These are phyloP conservation scores for Talaromyces stipitatus DNA, from an alignment of 495 filamentous ascomycete species.

Conservation along the genomic window DNA sequence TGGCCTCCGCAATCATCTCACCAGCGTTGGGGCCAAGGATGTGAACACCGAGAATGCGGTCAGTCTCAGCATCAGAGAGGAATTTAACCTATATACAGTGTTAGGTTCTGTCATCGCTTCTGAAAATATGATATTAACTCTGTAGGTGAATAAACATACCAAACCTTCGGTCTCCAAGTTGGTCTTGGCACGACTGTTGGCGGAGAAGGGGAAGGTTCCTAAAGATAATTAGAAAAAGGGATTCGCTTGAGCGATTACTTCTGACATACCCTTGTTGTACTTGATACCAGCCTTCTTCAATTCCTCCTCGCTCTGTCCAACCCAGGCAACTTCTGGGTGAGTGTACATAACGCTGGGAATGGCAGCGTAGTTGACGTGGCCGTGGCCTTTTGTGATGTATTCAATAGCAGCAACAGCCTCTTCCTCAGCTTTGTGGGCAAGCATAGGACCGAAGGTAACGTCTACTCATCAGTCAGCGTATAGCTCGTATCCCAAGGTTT, in stretches of 20 bases:
- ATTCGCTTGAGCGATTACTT: neutral
- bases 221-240: neutral
- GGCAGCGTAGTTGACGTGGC: conserved; percentile 97
- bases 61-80: conserved; percentile 91
- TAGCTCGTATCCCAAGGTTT: neutral
- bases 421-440: conserved; percentile 99
- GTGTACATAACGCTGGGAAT: conserved; percentile 99
- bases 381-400: conserved; percentile 94
- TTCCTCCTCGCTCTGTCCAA: conserved; percentile 95
- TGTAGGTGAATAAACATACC: conserved; percentile 3
- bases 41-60: conserved; percentile 90
- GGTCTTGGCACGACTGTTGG: conserved; percentile 97
- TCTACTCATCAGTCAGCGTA: conserved; percentile 32
- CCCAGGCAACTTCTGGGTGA: conserved; percentile 96
- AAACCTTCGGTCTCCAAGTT: conserved; percentile 94
- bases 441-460: conserved; percentile 96
- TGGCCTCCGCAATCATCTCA: conserved; percentile 98
- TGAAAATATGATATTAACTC: neutral
- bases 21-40: conserved; percentile 94
- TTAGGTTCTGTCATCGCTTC: neutral
- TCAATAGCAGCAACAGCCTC: conserved; percentile 91
- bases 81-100: conserved; percentile 66
- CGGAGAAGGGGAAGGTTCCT: conserved; percentile 82
- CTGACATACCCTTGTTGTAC: conserved; percentile 64
- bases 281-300: conserved; percentile 82